phyloP scores from a whole-genome alignment of 192 early-diverging fungal species.

The Mortierella antarctica region DNA sequence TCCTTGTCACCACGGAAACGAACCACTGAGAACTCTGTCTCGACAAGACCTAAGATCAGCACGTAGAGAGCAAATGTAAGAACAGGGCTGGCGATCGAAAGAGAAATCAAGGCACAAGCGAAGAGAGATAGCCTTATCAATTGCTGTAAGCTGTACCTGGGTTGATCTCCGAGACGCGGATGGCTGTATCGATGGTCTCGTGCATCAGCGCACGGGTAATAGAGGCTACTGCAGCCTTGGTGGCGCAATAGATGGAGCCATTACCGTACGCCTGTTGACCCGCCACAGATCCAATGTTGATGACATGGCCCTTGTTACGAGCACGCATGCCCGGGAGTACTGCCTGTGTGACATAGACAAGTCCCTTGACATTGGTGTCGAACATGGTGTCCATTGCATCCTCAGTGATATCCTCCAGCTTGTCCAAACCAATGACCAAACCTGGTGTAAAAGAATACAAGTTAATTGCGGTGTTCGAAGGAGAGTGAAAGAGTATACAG shows the following conservation, averaged over 20 bases:
- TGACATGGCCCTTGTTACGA: conserved; percentile 77
- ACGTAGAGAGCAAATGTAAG: neutral
- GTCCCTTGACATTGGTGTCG: conserved; percentile 92
- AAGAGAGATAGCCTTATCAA: no score
- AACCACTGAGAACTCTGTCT: conserved; percentile 92
- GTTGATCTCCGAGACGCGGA: conserved; percentile 89
- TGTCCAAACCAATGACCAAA: conserved; percentile 78
- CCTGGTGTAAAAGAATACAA: conserved; percentile 43
- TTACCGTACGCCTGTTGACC: conserved; percentile 76
- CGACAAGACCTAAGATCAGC: conserved; percentile 64
- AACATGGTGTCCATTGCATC: conserved; percentile 79
- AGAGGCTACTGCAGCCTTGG: conserved; percentile 86
- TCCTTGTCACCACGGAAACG: conserved; percentile 78
- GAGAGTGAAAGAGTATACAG: neutral
- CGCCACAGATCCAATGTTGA: conserved; percentile 88
- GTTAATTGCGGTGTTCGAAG: neutral
- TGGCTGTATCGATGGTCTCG: conserved; percentile 80
- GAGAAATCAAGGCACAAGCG: no score
- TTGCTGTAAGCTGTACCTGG: conserved; percentile 11
- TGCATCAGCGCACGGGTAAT: conserved; percentile 79
- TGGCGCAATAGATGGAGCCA: conserved; percentile 87
- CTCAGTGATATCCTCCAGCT: conserved; percentile 65
- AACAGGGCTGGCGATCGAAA: neutral
- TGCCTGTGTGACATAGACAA: conserved; percentile 82
- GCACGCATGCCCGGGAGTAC: conserved; percentile 83